Conservation (phyloP, 2,329 filamentous ascomycete genomes). For the Penicillium sp. region DNA sequence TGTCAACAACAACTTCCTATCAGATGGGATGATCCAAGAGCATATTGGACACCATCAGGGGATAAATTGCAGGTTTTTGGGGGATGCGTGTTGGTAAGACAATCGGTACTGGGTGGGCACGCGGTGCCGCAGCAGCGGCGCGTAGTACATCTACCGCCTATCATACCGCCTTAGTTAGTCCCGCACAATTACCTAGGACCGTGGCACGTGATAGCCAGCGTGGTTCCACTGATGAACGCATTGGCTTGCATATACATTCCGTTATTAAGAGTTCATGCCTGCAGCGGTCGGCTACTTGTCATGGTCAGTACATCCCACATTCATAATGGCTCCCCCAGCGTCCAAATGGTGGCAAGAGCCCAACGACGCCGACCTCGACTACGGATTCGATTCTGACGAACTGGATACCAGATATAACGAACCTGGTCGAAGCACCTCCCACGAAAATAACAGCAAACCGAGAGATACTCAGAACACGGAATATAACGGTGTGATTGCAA, state of each 20-base stretch:
- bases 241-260: conserved; percentile 17
- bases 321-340: conserved; percentile 12
- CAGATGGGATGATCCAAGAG: conserved; percentile 3
- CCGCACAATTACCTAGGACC: neutral
- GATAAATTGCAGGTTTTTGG: neutral
- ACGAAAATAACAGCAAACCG: conserved; percentile 1
- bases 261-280: conserved; percentile 15
- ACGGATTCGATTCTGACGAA: conserved; percentile 29
- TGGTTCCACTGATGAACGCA: conserved; percentile 25
- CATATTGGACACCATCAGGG: too few relatives aligned
- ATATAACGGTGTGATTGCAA: conserved; percentile 18
- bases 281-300: neutral
- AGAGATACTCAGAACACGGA: neutral
- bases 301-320: conserved; percentile 11
- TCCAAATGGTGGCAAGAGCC: conserved; percentile 22
- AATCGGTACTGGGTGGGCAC: neutral
- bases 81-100: neutral
- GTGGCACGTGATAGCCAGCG: conserved; percentile 21
- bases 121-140: neutral
- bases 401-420: conserved; percentile 21
- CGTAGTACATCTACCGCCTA: neutral
- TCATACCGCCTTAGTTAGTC: neutral
- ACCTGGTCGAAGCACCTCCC: conserved; percentile 13
- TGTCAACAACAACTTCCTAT: conserved; percentile 7
- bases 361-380: conserved; percentile 23